A percentile compares a stretch with the other conserved stretches of the same genome.
These are phyloP conservation scores for Solanum hybrid DNA, from an alignment of 305 asterid species.

Conservation along the genomic window DNA sequence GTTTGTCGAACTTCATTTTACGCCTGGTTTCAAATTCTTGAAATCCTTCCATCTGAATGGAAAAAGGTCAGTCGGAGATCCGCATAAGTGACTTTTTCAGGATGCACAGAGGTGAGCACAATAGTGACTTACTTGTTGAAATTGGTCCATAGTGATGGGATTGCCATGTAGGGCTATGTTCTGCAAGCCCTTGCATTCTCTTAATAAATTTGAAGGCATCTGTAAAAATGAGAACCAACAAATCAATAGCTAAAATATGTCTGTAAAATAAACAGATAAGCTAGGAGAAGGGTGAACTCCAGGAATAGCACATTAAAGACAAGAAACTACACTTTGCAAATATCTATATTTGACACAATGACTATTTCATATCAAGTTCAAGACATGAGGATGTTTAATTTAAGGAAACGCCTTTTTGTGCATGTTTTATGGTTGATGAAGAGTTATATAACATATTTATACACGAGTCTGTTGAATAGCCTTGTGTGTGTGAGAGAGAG, in stretches of 20 bases:
- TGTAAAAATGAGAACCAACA: constrained; percentile 15
- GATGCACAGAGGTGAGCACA: background rate
- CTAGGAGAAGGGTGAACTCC: background rate
- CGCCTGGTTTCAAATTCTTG: constrained; percentile 81
- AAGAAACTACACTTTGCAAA: background rate
- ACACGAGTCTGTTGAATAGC: background rate
- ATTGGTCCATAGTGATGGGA: constrained; percentile 86
- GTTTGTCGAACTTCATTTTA: constrained; percentile 89
- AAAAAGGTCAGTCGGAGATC: background rate
- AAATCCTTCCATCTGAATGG: constrained; percentile 74
- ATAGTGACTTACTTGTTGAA: constrained; percentile 54
- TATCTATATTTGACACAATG: background rate
- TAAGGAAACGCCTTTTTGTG: background rate
- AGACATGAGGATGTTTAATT: background rate
- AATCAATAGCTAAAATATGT: background rate
- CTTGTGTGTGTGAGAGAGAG: background rate
- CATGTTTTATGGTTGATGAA: background rate
- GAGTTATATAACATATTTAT: background rate
- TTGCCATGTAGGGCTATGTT: constrained; percentile 79
- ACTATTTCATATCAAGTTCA: background rate
- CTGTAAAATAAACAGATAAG: background rate
- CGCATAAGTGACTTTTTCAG: background rate
- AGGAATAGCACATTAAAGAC: background rate
- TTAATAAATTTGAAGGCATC: constrained; percentile 73
- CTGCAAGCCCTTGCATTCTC: constrained; percentile 78